A percentile compares a stretch with the other conserved stretches of the same genome.
Conservation (phyloP, 345 rosid genomes). For the Populus euphratica region DNA sequence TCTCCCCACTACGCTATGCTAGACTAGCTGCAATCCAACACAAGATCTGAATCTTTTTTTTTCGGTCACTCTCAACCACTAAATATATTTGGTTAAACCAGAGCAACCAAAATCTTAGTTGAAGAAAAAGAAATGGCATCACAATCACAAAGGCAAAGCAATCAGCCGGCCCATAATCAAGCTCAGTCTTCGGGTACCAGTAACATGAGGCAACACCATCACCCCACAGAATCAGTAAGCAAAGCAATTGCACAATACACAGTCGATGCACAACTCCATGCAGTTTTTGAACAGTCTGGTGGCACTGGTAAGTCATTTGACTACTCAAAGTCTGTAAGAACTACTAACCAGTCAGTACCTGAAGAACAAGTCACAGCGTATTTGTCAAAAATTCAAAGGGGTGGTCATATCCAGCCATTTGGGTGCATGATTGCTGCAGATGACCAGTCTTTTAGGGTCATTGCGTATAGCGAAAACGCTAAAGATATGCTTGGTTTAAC, state of each 20-base stretch:
- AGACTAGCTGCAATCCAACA: not conserved
- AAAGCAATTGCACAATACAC: conserved; percentile 96
- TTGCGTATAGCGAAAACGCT: conserved; percentile 83
- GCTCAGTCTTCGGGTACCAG: conserved; percentile 44
- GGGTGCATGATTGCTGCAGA: conserved; percentile 91
- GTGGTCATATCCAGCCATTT: conserved; percentile 84
- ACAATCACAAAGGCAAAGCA: conserved; percentile 16
- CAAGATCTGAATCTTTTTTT: not conserved
- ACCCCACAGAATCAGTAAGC: conserved; percentile 49
- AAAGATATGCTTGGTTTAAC: conserved; percentile 80
- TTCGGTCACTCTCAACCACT: not conserved
- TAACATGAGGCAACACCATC: conserved; percentile 38
- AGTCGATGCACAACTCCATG: conserved; percentile 86
- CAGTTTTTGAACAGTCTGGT: conserved; percentile 86
- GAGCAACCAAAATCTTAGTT: not conserved
- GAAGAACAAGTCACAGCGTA: conserved; percentile 85
- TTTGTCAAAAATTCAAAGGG: conserved; percentile 83
- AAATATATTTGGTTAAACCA: not conserved
- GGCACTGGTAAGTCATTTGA: conserved; percentile 85
- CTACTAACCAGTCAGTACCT: conserved; percentile 58
- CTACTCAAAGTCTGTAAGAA: conserved; percentile 66
- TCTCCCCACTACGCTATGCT: not conserved
- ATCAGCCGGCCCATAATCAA: conserved; percentile 13
- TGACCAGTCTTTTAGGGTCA: conserved; percentile 59
- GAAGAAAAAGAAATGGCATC: conserved; percentile 33